Conservation (phyloP, 192 early-diverging fungal species). For the Coemansia sp. region DNA sequence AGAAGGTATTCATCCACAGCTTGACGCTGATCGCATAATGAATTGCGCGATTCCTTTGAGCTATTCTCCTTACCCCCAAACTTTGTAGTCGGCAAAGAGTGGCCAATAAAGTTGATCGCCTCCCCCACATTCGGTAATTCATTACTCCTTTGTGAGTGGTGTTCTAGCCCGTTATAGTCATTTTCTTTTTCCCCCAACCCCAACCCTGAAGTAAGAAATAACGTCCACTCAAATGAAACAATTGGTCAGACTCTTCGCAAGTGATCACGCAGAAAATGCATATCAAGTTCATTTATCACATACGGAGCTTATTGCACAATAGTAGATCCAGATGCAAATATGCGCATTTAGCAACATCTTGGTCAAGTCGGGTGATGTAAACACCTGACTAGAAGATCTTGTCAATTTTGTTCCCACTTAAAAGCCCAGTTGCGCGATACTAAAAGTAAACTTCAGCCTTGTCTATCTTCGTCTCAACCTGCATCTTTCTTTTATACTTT, state of each 20-base stretch:
- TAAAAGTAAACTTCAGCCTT: not conserved
- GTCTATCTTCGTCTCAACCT: not conserved
- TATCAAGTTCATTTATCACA: not conserved
- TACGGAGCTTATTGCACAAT: not conserved
- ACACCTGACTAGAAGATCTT: not conserved
- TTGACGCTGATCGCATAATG: not conserved
- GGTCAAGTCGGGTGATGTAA: not conserved
- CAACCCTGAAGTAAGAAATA: not conserved
- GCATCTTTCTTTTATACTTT: not conserved
- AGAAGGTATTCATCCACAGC: not conserved
- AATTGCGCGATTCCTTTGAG: not conserved
- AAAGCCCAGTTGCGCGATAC: not conserved
- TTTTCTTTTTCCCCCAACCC: not conserved
- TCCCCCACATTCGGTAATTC: not conserved
- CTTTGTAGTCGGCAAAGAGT: not conserved
- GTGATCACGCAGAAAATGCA: too few relatives aligned
- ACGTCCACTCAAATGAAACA: not conserved
- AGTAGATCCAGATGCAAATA: not conserved
- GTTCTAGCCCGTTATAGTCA: not conserved
- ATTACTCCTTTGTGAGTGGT: not conserved
- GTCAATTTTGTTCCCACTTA: not conserved
- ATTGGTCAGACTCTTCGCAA: too few relatives aligned
- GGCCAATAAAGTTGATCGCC: not conserved
- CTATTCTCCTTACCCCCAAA: not conserved
- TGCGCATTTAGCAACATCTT: not conserved